These are phyloP conservation scores for Aspergillus sp. DNA, from an alignment of 2,329 filamentous ascomycete genomes.

Conservation along the genomic window DNA sequence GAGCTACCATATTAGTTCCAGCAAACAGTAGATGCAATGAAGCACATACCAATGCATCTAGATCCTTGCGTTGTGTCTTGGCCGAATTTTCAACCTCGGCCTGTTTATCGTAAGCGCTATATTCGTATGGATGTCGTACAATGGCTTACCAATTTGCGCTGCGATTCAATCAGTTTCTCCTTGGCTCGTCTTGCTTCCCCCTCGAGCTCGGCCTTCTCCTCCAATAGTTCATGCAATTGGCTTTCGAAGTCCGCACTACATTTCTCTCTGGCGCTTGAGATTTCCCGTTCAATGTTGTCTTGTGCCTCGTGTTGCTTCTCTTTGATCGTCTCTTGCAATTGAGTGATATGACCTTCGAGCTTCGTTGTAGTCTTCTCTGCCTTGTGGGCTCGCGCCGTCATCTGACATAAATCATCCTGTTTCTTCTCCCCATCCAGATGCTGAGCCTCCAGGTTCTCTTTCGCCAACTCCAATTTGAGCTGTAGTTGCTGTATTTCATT, in stretches of 20 bases:
- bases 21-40: too few relatives aligned
- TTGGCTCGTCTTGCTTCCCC: slow-evolving; percentile 16
- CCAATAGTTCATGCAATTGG: slow-evolving; percentile 25
- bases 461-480: slow-evolving; percentile 15
- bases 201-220: slow-evolving; percentile 27
- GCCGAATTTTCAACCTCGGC: slow-evolving; percentile 16
- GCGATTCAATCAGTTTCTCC: slow-evolving; percentile 20
- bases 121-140: not conserved
- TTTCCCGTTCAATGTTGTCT: slow-evolving; percentile 33
- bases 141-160: slow-evolving; percentile 26
- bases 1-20: slow-evolving; percentile 23
- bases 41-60: slow-evolving; percentile 22
- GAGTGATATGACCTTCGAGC: slow-evolving; percentile 23
- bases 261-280: slow-evolving; percentile 27
- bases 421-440: slow-evolving; percentile 21
- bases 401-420: slow-evolving; percentile 21
- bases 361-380: slow-evolving; percentile 16
- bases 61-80: slow-evolving; percentile 13
- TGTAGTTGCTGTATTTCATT: slow-evolving; percentile 24
- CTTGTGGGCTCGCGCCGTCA: slow-evolving; percentile 15
- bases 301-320: slow-evolving; percentile 27
- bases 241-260: slow-evolving; percentile 31
- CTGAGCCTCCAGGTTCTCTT: slow-evolving; percentile 19
- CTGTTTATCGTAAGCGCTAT: slow-evolving; percentile 21
- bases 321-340: slow-evolving; percentile 21